A percentile compares a stretch with the other conserved stretches of the same genome.
Conservation (phyloP, 345 rosid species). For the Citrus glauca region DNA sequence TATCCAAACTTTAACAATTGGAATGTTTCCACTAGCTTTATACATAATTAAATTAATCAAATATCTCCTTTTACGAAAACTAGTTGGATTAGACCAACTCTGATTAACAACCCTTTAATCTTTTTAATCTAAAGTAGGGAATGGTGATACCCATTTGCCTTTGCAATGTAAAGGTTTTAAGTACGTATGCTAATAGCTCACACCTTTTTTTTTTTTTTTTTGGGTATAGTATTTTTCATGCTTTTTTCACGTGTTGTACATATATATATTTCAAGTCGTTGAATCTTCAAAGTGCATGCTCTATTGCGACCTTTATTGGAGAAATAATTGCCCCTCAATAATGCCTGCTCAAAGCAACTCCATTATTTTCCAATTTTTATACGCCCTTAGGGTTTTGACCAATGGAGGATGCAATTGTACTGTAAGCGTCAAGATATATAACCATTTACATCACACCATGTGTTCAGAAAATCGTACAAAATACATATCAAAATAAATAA, state of each 20-base stretch:
- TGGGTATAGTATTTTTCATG: slow-evolving; percentile 14
- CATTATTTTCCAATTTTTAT: not conserved
- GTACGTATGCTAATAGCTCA: not conserved
- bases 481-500: no score
- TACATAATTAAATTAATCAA: not conserved
- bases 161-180: not conserved
- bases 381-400: not conserved
- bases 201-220: not conserved
- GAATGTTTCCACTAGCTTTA: slow-evolving; percentile 15
- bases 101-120: slow-evolving; percentile 4
- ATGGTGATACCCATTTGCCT: slow-evolving; percentile 3
- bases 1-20: slow-evolving; percentile 2
- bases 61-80: not conserved
- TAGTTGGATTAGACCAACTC: slow-evolving; percentile 23
- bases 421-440: no score
- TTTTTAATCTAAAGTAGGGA: not conserved
- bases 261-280: slow-evolving; percentile 1
- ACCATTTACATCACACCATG: no score
- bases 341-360: not conserved
- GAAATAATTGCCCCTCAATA: slow-evolving; percentile 10
- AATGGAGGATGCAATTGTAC: not conserved
- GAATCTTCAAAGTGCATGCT: slow-evolving; percentile 29
- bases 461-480: no score
- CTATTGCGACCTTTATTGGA: slow-evolving; percentile 19
- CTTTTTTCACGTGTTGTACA: slow-evolving; percentile 49